Percentiles rank a stretch among this genome's conserved stretches.
Evolutionary conservation across 1,139 yeast species (phyloP).

Genomic region (Protomyces pachydermus): DNA sequence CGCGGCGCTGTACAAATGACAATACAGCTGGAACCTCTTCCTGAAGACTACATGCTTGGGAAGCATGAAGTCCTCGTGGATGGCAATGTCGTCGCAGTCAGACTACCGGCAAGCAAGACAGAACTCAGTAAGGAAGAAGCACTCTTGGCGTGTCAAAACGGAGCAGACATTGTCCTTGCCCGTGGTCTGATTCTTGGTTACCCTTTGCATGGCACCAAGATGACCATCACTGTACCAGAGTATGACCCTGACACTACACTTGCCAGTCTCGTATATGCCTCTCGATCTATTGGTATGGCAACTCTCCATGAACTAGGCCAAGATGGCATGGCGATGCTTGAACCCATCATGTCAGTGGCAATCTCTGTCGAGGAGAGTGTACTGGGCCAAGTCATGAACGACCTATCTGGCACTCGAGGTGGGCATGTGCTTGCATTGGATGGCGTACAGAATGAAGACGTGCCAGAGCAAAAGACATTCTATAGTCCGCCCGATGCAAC

Average conservation of each 20-base stretch:
- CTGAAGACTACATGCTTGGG: not conserved
- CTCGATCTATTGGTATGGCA: conserved; percentile 46
- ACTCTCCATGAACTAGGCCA: conserved; percentile 39
- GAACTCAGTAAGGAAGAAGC: conserved; percentile 32
- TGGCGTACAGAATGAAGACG: conserved; percentile 35
- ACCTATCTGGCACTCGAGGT: conserved; percentile 61
- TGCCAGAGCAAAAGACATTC: conserved; percentile 36
- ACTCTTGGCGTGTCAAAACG: conserved; percentile 39
- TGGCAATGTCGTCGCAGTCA: conserved; percentile 7
- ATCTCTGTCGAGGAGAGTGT: conserved; percentile 65
- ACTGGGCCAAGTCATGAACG: conserved; percentile 80
- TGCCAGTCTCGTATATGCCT: conserved; percentile 44
- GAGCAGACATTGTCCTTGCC: conserved; percentile 62
- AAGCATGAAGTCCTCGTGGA: not conserved
- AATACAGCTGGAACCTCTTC: not conserved
- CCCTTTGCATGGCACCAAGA: conserved; percentile 59
- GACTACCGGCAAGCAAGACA: conserved; percentile 1
- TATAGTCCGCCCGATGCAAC: conserved; percentile 45
- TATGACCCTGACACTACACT: conserved; percentile 38
- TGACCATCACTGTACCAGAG: conserved; percentile 50
- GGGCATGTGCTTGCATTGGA: conserved; percentile 57
- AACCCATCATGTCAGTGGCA: conserved; percentile 80
- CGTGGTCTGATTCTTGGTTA: conserved; percentile 63
- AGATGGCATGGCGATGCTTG: conserved; percentile 54
- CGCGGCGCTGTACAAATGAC: not conserved